Evolutionary conservation across 176 grass and related monocot species (phyloP).

Genomic region (Eragrostis curvula): DNA sequence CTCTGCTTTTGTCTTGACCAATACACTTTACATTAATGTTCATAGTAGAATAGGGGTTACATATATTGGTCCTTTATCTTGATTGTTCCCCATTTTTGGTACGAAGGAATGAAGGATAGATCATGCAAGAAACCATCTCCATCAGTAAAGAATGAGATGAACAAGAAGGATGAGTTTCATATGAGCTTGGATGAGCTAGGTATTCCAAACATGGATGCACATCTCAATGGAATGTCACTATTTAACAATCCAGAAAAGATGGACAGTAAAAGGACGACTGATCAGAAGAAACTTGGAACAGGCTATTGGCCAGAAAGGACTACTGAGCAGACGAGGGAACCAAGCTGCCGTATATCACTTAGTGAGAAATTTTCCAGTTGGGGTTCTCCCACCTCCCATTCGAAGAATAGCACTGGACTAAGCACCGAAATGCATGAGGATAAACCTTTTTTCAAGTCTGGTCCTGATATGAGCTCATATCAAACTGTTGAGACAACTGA

Average conservation of each 20-base stretch:
- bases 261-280: slow-evolving; percentile 27
- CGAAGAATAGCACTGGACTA: slow-evolving; percentile 29
- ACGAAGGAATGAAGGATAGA: slow-evolving; percentile 45
- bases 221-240: slow-evolving; percentile 36
- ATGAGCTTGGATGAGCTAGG: slow-evolving; percentile 44
- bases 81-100: neutral
- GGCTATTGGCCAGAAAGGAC: slow-evolving; percentile 41
- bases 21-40: slow-evolving; percentile 28
- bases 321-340: slow-evolving; percentile 39
- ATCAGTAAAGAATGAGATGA: slow-evolving; percentile 43
- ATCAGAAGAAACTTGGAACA: slow-evolving; percentile 41
- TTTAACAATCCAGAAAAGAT: slow-evolving; percentile 44
- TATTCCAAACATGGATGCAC: slow-evolving; percentile 45
- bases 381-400: slow-evolving; percentile 40
- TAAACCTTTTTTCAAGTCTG: slow-evolving; percentile 40
- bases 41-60: slow-evolving; percentile 18
- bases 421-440: slow-evolving; percentile 23
- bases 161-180: slow-evolving; percentile 45
- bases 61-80: slow-evolving; percentile 13
- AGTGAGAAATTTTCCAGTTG: slow-evolving; percentile 50
- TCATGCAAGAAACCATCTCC: slow-evolving; percentile 41
- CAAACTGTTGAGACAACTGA: slow-evolving; percentile 45
- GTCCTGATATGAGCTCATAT: slow-evolving; percentile 31
- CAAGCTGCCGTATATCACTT: slow-evolving; percentile 52
- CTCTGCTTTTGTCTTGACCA: slow-evolving; percentile 20